Evolutionary conservation across 148 eudicot species (phyloP).

Genomic region (Heliosperma pusillum): DNA sequence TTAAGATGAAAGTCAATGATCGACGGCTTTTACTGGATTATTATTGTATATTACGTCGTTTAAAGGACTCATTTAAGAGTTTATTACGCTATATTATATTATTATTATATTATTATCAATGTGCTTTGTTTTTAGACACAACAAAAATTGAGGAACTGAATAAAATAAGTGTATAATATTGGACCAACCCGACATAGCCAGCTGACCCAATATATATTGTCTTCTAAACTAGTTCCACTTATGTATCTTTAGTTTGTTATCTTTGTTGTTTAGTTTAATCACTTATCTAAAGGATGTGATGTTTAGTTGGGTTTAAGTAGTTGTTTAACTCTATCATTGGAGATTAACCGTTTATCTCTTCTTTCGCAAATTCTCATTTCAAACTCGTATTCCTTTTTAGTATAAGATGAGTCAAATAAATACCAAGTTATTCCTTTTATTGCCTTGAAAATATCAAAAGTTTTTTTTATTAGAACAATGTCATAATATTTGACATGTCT

Average conservation of each 20-base stretch:
- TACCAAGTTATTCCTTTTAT: too few relatives aligned
- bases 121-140: constrained; percentile 19
- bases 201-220: constrained; percentile 24
- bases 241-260: constrained; percentile 13
- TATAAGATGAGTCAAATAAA: too few relatives aligned
- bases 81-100: constrained; percentile 16
- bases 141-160: neutral
- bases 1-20: constrained; percentile 19
- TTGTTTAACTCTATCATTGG: neutral
- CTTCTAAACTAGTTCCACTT: constrained; percentile 24
- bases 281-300: neutral
- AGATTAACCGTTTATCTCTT: too few relatives aligned
- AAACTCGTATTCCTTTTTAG: too few relatives aligned
- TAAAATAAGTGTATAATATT: neutral
- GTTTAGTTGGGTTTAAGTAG: neutral
- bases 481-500: too few relatives aligned
- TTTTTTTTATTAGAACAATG: too few relatives aligned
- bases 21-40: constrained; percentile 19
- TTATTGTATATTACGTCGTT: constrained; percentile 21
- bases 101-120: neutral
- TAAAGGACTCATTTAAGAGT: neutral
- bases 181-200: constrained; percentile 29
- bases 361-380: too few relatives aligned
- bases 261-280: constrained; percentile 9
- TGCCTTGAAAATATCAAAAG: too few relatives aligned